Evolutionary conservation across 805 yeast genomes (phyloP).

Genomic region (Metschnikowia matae): DNA sequence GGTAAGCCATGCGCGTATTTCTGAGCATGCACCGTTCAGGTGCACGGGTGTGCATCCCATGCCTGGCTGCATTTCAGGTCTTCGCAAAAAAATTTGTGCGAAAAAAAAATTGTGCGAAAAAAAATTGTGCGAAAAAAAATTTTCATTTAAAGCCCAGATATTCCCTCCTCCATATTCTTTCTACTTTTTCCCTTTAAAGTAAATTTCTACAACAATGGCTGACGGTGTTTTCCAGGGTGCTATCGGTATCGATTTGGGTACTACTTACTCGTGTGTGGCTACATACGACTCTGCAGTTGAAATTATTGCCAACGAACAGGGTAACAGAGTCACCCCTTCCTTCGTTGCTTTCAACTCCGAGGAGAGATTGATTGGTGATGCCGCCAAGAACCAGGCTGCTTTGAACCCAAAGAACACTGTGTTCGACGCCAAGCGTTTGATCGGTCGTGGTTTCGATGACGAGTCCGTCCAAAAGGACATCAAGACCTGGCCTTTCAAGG

Average conservation of each 20-base stretch:
- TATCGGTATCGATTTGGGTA: conserved; percentile 52
- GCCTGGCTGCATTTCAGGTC: not conserved
- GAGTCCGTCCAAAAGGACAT: conserved; percentile 57
- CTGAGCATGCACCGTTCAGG: not conserved
- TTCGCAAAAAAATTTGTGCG: conserved; percentile 7
- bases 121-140: conserved; percentile 15
- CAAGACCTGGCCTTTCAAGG: conserved; percentile 47
- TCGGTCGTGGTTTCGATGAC: conserved; percentile 59
- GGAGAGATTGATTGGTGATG: conserved; percentile 51
- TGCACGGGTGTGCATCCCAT: not conserved
- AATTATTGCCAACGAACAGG: conserved; percentile 49
- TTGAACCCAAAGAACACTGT: conserved; percentile 48
- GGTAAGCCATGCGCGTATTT: conserved; percentile 3
- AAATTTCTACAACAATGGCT: conserved; percentile 21
- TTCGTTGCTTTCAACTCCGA: conserved; percentile 47
- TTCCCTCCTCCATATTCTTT: conserved; percentile 13
- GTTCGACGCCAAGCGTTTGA: conserved; percentile 49
- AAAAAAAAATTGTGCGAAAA: conserved; percentile 8
- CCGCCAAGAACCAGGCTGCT: conserved; percentile 50
- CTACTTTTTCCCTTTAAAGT: conserved; percentile 13
- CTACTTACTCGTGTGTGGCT: conserved; percentile 50
- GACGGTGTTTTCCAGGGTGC: conserved; percentile 35
- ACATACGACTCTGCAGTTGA: conserved; percentile 48
- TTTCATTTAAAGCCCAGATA: conserved; percentile 16
- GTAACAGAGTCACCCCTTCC: conserved; percentile 50